A percentile compares a stretch with the other conserved stretches of the same genome.
Evolutionary conservation across 2,329 filamentous ascomycete genomes (phyloP).

Genomic region (Fusarium neocosmosporiellum): DNA sequence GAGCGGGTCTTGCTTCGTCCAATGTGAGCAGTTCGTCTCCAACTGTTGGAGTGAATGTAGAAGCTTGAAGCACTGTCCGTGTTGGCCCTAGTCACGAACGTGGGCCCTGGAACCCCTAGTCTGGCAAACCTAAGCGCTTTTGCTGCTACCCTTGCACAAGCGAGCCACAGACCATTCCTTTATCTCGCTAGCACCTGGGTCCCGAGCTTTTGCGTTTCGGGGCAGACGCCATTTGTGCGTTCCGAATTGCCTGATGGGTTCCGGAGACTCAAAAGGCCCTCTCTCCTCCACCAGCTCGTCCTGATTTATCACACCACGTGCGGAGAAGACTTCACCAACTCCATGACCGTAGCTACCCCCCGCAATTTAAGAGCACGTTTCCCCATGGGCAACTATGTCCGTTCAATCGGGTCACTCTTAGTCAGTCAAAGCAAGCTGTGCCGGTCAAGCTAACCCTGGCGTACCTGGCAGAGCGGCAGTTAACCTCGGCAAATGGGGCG

Average conservation of each 20-base stretch:
- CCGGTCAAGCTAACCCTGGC: background rate
- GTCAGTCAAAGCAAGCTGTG: background rate
- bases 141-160: background rate
- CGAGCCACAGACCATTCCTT: background rate
- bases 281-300: background rate
- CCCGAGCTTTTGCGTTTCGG: background rate
- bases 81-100: background rate
- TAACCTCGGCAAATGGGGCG: background rate
- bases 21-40: background rate
- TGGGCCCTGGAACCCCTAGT: background rate
- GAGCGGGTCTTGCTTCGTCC: background rate
- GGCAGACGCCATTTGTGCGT: background rate
- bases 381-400: slow-evolving; percentile 2
- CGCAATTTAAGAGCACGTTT: background rate
- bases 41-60: background rate
- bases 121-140: background rate
- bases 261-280: background rate
- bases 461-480: background rate
- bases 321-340: background rate
- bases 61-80: background rate
- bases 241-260: slow-evolving; percentile 6
- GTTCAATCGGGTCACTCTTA: background rate
- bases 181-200: background rate
- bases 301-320: background rate
- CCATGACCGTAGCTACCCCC: background rate